phyloP scores from a whole-genome alignment of 1,139 yeast genomes.

The Hemisphaericaspora xylanilytica region DNA sequence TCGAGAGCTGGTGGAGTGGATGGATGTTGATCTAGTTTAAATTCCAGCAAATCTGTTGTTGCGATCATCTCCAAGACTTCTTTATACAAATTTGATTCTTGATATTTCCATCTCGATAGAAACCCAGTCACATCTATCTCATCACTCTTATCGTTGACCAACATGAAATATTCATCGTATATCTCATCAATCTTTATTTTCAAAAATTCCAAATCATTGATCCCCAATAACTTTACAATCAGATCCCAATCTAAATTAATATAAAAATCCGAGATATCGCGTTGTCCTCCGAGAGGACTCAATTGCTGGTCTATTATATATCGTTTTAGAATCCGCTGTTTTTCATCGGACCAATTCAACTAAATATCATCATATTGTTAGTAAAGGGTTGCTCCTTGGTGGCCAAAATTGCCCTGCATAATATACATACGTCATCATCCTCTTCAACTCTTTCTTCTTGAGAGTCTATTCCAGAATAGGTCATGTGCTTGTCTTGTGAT shows the following conservation, averaged over 20 bases:
- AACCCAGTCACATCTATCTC: constrained; percentile 10
- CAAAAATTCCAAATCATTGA: constrained; percentile 19
- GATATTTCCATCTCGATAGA: constrained; percentile 17
- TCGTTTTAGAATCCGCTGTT: constrained; percentile 18
- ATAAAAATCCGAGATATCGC: constrained; percentile 15
- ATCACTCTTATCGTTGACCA: constrained; percentile 5
- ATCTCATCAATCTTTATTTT: constrained; percentile 24
- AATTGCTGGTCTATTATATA: constrained; percentile 13
- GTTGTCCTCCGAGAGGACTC: constrained; percentile 12
- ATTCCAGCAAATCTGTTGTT: constrained; percentile 16
- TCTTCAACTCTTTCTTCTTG: neutral
- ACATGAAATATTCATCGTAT: constrained; percentile 16
- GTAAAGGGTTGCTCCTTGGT: neutral
- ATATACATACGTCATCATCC: neutral
- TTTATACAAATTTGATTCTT: constrained; percentile 16
- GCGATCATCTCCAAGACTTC: constrained; percentile 22
- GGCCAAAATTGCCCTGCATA: no score
- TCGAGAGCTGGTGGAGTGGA: neutral
- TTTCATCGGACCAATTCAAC: constrained; percentile 22
- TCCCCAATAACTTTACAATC: constrained; percentile 14
- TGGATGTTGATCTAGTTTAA: constrained; percentile 7
- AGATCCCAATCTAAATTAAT: constrained; percentile 20
- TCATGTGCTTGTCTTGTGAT: neutral
- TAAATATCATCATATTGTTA: neutral
- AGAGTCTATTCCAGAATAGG: neutral